Evolutionary conservation across 2,329 filamentous ascomycete genomes (phyloP), one percentile per base, ranked within the genome.

Genomic region (Trichophyton simii): DNA sequence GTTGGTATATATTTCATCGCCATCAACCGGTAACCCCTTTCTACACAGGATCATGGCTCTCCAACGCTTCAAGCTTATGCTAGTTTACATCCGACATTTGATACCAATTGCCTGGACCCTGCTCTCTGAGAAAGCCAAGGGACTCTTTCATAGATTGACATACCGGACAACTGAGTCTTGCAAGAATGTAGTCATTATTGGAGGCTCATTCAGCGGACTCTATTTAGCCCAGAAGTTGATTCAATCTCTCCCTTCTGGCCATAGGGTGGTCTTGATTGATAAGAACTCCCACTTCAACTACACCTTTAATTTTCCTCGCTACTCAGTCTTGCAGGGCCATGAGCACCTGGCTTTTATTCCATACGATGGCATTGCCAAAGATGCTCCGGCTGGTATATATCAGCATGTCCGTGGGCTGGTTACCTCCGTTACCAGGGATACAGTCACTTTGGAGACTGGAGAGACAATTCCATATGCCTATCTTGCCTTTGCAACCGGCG

Each of bases 291-390:
- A 85, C 69, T 83, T 85, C 68, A 79, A 85, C 64, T 84, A 82
- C 66, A 80, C 81, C 0, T 86, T 82, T 77, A 77, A 79, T 13
- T 76, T 86, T 42, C 83, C 83, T 0, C 77, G 83, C 3, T 84
- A 81, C 68, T 80, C 77, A 46, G 82, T 85, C 13, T 72, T 82
- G 3, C 70, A 75, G n/a, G 79, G 77, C 20, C 79, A 83, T 55
- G 83, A 85, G 63, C 70, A 81, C 61, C 81, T 81, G 66, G 82
- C 81, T 0, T 85, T 86, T 63, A 81, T 86, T 50, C 83, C 84
- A 0, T 86, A 84, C 62, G 76, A 75, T 0, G 71, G 71, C 3
- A 73, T 77, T 42, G 65, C 80, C 2, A 68, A 68, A 0, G 65
- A 63, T 0, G 73, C 69, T 3, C 71, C 75, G 0, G 64, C 70